Base-by-base conservation (phyloP, 208 protist species). In the Acanthamoeba triangularis region DNA sequence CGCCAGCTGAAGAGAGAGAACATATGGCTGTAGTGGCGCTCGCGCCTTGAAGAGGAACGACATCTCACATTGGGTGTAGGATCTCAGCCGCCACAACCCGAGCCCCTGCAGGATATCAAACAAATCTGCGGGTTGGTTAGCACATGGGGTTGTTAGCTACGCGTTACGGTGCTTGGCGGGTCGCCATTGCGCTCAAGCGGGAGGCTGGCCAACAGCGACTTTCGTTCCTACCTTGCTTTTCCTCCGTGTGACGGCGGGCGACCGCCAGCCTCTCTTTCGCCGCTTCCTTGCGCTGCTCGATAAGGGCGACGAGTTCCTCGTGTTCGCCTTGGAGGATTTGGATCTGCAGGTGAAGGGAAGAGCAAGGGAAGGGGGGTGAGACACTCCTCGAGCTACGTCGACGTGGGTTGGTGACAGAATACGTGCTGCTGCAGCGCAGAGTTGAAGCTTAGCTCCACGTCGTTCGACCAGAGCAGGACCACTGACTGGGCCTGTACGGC, bases 401-500 rank as follows among this genome's bases (percentile, higher is more conserved):
- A 41, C 1, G 65, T 74, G n/a, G 65, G 8, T 20, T 1, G 28
- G 65, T 74, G n/a, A 74, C 20, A 5, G 3, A 25, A 6, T 74
- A 74, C 65, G 28, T 74, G 65, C 28, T 20, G 65, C 11, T 41
- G n/a, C 25, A 74, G 65, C 13, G 65, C 33, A 11, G 65, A 3
- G 33, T 74, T 74, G 65, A 74, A 74, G 65, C 65, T 41, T 30
- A 35, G 65, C 65, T 74, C 65, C 65, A 74, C 65, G 65, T 74
- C 65, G 65, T 74, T 74, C 8, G 13, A 74, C 65, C 65, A 74
- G 7, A 33, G 65, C 28, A 35, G 65, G 18, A 74, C n/a, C 18
- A 74, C n/a, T 3, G 65, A 20, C 65, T 74, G 65, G 23, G 65
- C 65, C 65, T 74, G 65, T 1, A 37, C 1, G 33, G 8, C 28